Percentiles rank a stretch among this genome's conserved stretches.
phyloP scores from a whole-genome alignment of 169 alveolate genomes.

The Cryptosporidium sp. region DNA sequence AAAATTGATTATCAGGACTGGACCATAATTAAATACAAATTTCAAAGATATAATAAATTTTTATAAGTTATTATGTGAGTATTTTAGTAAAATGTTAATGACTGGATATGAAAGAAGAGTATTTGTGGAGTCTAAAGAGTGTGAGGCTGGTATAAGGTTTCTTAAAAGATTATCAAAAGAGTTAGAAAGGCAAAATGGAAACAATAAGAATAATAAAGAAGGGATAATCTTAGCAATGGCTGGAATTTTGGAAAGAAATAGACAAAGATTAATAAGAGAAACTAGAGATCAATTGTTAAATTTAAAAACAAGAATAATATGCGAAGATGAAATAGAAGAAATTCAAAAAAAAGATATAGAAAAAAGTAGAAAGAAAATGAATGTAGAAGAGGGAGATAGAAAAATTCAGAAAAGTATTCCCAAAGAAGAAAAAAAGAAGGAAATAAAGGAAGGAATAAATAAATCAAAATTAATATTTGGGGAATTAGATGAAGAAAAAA shows the following conservation, averaged over 20 bases:
- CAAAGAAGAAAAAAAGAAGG: background rate
- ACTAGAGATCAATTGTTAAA: conserved; percentile 22
- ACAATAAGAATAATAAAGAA: background rate
- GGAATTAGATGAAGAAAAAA: background rate
- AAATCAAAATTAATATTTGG: background rate
- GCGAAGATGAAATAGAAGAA: background rate
- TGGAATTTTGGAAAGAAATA: conserved; percentile 34
- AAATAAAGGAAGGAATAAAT: background rate
- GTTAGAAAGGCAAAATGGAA: background rate
- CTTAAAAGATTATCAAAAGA: conserved; percentile 6
- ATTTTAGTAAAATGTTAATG: background rate
- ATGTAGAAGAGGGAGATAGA: background rate
- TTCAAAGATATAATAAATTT: background rate
- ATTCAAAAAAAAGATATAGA: background rate
- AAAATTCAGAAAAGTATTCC: background rate
- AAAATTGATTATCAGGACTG: conserved; percentile 44
- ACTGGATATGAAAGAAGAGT: conserved; percentile 23
- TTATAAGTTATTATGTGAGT: background rate
- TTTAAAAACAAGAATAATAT: conserved; percentile 26
- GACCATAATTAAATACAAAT: conserved; percentile 19
- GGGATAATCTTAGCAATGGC: conserved; percentile 29
- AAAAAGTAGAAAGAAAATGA: background rate
- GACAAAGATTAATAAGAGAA: conserved; percentile 27
- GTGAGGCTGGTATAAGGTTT: conserved; percentile 37
- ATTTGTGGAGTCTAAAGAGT: conserved; percentile 41